Percentiles rank a stretch among this genome's conserved stretches.
phyloP scores from a whole-genome alignment of 768 basidiomycete species.

The Suillus luteus region DNA sequence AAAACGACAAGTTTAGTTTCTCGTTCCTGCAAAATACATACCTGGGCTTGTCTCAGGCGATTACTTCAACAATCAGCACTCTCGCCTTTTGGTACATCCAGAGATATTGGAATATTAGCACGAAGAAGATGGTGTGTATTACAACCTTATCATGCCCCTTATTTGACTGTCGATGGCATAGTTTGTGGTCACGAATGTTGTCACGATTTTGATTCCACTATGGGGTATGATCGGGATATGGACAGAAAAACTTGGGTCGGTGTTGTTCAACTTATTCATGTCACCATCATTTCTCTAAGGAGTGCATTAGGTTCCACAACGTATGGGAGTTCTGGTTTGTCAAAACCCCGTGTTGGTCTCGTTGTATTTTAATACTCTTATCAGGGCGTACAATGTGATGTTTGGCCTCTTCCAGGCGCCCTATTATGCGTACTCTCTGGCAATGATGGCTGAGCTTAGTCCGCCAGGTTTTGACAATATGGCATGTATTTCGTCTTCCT shows the following conservation, averaged over 20 bases:
- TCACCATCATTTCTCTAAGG: slow-evolving; percentile 5
- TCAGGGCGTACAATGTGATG: slow-evolving; percentile 76
- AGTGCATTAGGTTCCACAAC: slow-evolving; percentile 62
- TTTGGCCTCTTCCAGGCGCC: slow-evolving; percentile 85
- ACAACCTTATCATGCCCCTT: slow-evolving; percentile 18
- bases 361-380: slow-evolving; percentile 5
- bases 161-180: slow-evolving; percentile 26
- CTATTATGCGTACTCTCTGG: slow-evolving; percentile 83
- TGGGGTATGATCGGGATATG: slow-evolving; percentile 90
- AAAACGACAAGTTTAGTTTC: slow-evolving; percentile 79
- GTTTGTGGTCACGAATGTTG: slow-evolving; percentile 78
- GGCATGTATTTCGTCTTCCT: slow-evolving; percentile 33
- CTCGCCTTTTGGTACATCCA: slow-evolving; percentile 86
- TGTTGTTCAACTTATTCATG: background rate
- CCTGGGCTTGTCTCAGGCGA: slow-evolving; percentile 71
- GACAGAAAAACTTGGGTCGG: slow-evolving; percentile 70
- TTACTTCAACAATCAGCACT: slow-evolving; percentile 71
- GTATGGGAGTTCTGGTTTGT: slow-evolving; percentile 84
- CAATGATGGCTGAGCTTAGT: slow-evolving; percentile 87
- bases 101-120: slow-evolving; percentile 72
- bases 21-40: slow-evolving; percentile 83
- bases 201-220: slow-evolving; percentile 75
- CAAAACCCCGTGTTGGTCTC: slow-evolving; percentile 3
- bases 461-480: slow-evolving; percentile 89
- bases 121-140: slow-evolving; percentile 74